These are phyloP conservation scores for Metschnikowia colocasiae DNA, from an alignment of 805 yeast species.

Conservation along the genomic window DNA sequence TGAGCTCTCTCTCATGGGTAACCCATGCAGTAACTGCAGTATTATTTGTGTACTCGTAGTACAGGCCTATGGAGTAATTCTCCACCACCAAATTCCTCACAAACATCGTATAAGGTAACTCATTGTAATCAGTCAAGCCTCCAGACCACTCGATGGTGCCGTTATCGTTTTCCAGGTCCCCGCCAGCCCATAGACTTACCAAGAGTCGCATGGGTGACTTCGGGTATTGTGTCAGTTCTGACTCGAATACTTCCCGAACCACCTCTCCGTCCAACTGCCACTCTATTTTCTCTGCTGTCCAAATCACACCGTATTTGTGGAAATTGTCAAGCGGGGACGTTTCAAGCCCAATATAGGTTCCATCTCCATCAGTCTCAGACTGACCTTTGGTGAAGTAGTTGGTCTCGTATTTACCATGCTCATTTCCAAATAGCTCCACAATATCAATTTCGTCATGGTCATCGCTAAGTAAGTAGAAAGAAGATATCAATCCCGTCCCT, in stretches of 20 bases:
- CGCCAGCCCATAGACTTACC: slow-evolving; percentile 42
- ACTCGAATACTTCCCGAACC: slow-evolving; percentile 23
- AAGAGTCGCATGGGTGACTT: slow-evolving; percentile 34
- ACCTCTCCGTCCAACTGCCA: slow-evolving; percentile 30
- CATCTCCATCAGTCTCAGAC: slow-evolving; percentile 32
- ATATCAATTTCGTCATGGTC: slow-evolving; percentile 43
- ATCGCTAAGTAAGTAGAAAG: slow-evolving; percentile 40
- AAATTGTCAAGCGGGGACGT: slow-evolving; percentile 24
- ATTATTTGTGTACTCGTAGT: slow-evolving; percentile 28
- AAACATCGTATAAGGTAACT: slow-evolving; percentile 33
- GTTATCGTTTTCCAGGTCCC: slow-evolving; percentile 28
- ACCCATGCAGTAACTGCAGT: background rate
- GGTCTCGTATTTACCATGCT: slow-evolving; percentile 28
- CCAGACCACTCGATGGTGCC: slow-evolving; percentile 44
- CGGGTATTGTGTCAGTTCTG: slow-evolving; percentile 26
- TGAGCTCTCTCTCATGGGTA: background rate
- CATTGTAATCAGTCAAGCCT: slow-evolving; percentile 29
- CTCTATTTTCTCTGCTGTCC: slow-evolving; percentile 30
- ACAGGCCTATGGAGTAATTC: slow-evolving; percentile 30
- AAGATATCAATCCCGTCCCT: slow-evolving; percentile 37
- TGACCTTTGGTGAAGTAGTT: slow-evolving; percentile 42
- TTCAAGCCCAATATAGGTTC: slow-evolving; percentile 28
- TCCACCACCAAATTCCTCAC: slow-evolving; percentile 20
- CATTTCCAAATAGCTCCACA: slow-evolving; percentile 39
- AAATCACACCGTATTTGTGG: slow-evolving; percentile 33